Evolutionary conservation across 306 rosid species (phyloP).

Genomic region (Senna siamea): DNA sequence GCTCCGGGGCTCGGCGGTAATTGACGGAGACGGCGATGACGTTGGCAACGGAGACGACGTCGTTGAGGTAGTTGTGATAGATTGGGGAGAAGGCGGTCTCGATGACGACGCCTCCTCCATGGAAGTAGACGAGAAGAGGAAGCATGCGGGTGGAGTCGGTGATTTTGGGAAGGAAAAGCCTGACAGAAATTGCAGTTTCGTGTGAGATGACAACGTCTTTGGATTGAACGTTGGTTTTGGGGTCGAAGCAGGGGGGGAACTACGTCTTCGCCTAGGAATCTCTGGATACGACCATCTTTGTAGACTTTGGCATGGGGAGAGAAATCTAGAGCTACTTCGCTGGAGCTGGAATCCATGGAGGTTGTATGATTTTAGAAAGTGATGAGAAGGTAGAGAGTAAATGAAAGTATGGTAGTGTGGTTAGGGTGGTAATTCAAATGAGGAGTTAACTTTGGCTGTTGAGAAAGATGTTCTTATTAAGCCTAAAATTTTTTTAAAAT

Average conservation of each 20-base stretch:
- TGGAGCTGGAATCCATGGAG: too few species aligned
- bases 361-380: too few species aligned
- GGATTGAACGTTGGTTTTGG: conserved; percentile 42
- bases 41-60: background rate
- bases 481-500: too few species aligned
- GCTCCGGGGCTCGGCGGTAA: conserved; percentile 23
- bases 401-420: too few species aligned
- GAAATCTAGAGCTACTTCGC: conserved; percentile 32
- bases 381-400: too few species aligned
- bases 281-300: conserved; percentile 45
- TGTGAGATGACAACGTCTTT: conserved; percentile 39
- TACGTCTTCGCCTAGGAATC: conserved; percentile 1
- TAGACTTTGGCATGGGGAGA: conserved; percentile 34
- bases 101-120: conserved; percentile 20
- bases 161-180: conserved; percentile 41
- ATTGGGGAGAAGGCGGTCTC: background rate
- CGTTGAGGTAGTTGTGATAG: conserved; percentile 18
- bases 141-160: background rate
- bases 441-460: too few species aligned
- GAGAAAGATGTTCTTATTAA: too few species aligned
- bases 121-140: conserved; percentile 28
- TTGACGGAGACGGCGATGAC: conserved; percentile 16
- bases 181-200: conserved; percentile 25
- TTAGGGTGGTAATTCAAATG: too few species aligned
- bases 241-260: conserved; percentile 38